A percentile compares a stretch with the other conserved stretches of the same genome.
Conservation (phyloP, 176 grass and related monocot genomes). For the Pontederia paniculata region DNA sequence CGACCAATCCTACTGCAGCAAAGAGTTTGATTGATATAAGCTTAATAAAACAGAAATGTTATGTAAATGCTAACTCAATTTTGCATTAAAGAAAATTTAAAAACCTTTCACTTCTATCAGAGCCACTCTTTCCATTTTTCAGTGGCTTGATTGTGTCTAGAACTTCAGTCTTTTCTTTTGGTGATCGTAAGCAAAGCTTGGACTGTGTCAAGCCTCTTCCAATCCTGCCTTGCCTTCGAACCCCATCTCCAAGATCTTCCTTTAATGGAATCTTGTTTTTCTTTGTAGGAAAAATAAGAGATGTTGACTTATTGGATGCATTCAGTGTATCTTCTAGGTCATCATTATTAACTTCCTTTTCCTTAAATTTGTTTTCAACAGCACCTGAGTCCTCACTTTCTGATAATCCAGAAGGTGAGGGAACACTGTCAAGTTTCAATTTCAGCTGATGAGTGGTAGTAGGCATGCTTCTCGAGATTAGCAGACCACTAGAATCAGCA, state of each 20-base stretch:
- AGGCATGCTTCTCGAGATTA: conserved; percentile 23
- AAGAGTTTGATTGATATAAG: conserved; percentile 7
- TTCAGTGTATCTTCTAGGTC: conserved; percentile 38
- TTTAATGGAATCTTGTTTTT: conserved; percentile 60
- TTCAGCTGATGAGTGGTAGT: conserved; percentile 21
- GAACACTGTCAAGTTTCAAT: conserved; percentile 28
- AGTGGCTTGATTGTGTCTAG: conserved; percentile 41
- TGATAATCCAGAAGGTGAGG: conserved; percentile 49
- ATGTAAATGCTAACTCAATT: not conserved
- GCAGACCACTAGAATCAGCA: conserved; percentile 15
- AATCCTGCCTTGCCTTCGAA: conserved; percentile 49
- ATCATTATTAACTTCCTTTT: conserved; percentile 45
- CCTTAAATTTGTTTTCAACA: conserved; percentile 42
- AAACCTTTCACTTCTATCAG: conserved; percentile 69
- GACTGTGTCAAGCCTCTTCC: conserved; percentile 43
- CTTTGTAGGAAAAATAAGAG: conserved; percentile 32
- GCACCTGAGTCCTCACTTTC: conserved; percentile 64
- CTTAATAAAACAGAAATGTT: not conserved
- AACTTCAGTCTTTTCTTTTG: conserved; percentile 56
- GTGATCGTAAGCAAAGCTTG: conserved; percentile 45
- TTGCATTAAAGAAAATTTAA: not conserved
- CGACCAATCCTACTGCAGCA: conserved; percentile 59
- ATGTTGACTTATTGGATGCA: conserved; percentile 21
- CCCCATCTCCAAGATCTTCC: conserved; percentile 65
- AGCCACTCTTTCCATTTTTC: conserved; percentile 40